Evolutionary conservation across 208 protist genomes (phyloP).

Genomic region (Trichomonas vaginalis): DNA sequence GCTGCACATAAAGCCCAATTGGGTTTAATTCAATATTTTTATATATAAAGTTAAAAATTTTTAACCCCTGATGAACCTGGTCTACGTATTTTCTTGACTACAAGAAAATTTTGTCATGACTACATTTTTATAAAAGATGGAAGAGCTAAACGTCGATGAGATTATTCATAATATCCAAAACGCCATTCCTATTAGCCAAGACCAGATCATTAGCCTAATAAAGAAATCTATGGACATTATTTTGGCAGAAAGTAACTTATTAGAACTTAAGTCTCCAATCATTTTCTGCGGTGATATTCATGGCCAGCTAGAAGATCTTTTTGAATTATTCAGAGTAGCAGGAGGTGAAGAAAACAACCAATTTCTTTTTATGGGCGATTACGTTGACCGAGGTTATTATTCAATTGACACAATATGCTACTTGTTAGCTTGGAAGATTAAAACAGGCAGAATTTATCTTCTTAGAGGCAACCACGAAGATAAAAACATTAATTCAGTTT

Average conservation of each 20-base stretch:
- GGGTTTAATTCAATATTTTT: too few relatives aligned
- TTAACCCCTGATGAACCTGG: too few relatives aligned
- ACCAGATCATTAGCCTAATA: neutral
- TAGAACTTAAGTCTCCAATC: slow-evolving; percentile 27
- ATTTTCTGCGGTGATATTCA: slow-evolving; percentile 26
- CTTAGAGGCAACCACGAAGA: slow-evolving; percentile 75
- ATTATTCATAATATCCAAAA: neutral
- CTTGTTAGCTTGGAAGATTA: neutral
- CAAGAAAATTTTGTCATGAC: too few relatives aligned
- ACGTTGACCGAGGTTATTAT: neutral
- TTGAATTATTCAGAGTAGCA: neutral
- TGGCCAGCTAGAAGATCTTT: slow-evolving; percentile 2
- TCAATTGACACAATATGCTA: neutral
- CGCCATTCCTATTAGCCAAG: neutral
- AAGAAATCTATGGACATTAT: neutral
- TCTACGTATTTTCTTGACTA: too few relatives aligned
- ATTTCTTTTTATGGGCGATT: too few relatives aligned
- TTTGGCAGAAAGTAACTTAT: slow-evolving; percentile 24
- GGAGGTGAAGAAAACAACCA: too few relatives aligned
- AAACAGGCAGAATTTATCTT: slow-evolving; percentile 58
- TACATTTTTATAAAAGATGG: too few relatives aligned
- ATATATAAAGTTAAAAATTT: too few relatives aligned
- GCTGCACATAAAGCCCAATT: too few relatives aligned
- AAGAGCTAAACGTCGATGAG: too few relatives aligned
- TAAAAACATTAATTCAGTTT: slow-evolving; percentile 70